Evolutionary conservation across 768 basidiomycete species (phyloP).

Genomic region (Kwoniella shandongensis): DNA sequence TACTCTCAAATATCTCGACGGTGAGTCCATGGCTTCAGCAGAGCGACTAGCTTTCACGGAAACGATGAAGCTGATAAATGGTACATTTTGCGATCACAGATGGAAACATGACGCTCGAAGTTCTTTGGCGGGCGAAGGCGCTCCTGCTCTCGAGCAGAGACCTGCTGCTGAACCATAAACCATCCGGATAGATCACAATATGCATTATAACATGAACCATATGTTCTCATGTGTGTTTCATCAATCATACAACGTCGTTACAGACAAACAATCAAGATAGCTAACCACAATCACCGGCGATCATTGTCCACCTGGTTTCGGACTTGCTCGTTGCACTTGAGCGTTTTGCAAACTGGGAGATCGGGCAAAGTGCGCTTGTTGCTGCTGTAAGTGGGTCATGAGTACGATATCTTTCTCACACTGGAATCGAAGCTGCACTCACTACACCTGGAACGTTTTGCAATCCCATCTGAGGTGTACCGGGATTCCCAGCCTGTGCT

Average conservation of each 20-base stretch:
- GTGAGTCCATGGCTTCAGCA: slow-evolving; percentile 52
- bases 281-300: no score
- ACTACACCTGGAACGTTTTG: slow-evolving; percentile 16
- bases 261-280: no score
- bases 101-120: slow-evolving; percentile 43
- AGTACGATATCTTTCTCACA: no score
- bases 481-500: slow-evolving; percentile 14
- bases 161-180: slow-evolving; percentile 13
- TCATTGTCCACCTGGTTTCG: slow-evolving; percentile 15
- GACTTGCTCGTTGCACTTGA: slow-evolving; percentile 26
- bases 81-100: slow-evolving; percentile 11
- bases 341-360: slow-evolving; percentile 36
- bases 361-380: slow-evolving; percentile 30
- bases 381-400: not conserved
- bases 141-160: slow-evolving; percentile 8
- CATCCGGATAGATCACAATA: not conserved
- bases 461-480: slow-evolving; percentile 16
- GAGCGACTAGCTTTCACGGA: not conserved
- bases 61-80: slow-evolving; percentile 14
- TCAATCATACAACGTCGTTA: no score
- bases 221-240: not conserved
- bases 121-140: not conserved
- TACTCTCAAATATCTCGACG: slow-evolving; percentile 68
- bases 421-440: no score
- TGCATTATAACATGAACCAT: not conserved